Base-by-base conservation (phyloP, 805 yeast species). In the Zygotorulaspora sp. region DNA sequence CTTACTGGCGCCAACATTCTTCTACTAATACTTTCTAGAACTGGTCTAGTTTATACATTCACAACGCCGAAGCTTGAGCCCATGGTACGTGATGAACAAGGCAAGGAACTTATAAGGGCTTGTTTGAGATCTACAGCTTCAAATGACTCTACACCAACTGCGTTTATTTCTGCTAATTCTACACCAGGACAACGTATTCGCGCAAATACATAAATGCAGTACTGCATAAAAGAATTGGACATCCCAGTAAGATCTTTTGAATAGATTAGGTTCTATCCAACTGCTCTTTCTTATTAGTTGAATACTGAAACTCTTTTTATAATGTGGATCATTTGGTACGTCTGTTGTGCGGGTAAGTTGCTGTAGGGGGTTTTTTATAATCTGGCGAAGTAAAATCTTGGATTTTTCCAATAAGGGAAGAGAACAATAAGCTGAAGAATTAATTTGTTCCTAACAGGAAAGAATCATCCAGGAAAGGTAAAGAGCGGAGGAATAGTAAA, bases 41-140 rank as follows among this genome's bases (percentile, higher is more conserved):
- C 96, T 12, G 97, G 97, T 2, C 77, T 90, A 43, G 97, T 92
- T 30, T 92, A 90, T 66, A 92, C 97, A 13, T 90, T 90, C 63
- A 86, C 97, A 31, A 90, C 97, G 10, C 97, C 97, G 40, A 90
- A 92, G 67, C 74, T 90, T 57, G 96, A 89, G 66, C 96, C 96
- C 5, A 72, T 90, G 48, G 96, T 90, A 35, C 86, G 96, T 30
- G 87, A 88, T 61, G 79, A 89, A 30, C 96, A 88, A 65, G 97
- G 97, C 48, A 89, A 89, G 64, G 84, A 83, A 62, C 75, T 89
- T 57, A 89, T 89, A 58, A 96, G 89, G 69, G 92, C 95, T 6
- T 89, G 97, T 60, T 71, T 88, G 55, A 85, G 87, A 4, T n/a
- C 26, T 11, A 4, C 30, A 14, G 16, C 30, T 17, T n/a, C 30